Evolutionary conservation across 225 moss, liverwort and hornwort species (phyloP).

Genomic region (Asterella californica): DNA sequence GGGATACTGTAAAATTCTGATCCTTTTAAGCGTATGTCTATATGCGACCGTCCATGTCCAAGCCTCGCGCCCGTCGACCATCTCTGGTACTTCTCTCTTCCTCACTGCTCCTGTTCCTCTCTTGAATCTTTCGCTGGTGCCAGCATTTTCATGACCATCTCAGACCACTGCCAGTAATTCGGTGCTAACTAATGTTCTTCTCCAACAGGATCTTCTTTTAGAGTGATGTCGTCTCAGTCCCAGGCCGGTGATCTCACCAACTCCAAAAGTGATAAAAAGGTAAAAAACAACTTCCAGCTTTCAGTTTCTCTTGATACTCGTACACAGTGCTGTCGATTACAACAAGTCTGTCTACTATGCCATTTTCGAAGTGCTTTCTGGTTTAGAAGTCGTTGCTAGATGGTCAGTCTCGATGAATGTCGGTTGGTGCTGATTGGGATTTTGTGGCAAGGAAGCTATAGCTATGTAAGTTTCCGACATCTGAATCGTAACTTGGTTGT

Average conservation of each 20-base stretch:
- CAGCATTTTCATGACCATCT: background rate
- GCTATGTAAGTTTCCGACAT: background rate
- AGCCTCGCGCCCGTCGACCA: constrained; percentile 7
- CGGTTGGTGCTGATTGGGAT: background rate
- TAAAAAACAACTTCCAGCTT: background rate
- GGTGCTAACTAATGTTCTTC: background rate
- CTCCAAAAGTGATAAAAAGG: constrained; percentile 8
- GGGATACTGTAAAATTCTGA: constrained; percentile 17
- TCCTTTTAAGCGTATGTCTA: constrained; percentile 10
- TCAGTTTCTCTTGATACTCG: background rate
- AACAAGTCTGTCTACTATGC: background rate
- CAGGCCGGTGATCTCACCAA: background rate
- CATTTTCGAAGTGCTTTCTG: background rate
- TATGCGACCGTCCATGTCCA: constrained; percentile 13
- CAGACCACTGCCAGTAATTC: background rate
- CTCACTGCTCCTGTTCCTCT: background rate
- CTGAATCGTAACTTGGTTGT: background rate
- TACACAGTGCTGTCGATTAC: background rate
- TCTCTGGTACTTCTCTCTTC: constrained; percentile 8
- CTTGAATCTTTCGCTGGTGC: background rate
- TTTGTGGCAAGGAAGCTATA: background rate
- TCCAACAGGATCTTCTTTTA: constrained; percentile 7
- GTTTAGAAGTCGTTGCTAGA: background rate
- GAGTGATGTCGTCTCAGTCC: constrained; percentile 1
- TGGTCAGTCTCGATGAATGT: background rate